Evolutionary conservation across 2,329 filamentous ascomycete species (phyloP).

Genomic region (Tolypocladium sp.): DNA sequence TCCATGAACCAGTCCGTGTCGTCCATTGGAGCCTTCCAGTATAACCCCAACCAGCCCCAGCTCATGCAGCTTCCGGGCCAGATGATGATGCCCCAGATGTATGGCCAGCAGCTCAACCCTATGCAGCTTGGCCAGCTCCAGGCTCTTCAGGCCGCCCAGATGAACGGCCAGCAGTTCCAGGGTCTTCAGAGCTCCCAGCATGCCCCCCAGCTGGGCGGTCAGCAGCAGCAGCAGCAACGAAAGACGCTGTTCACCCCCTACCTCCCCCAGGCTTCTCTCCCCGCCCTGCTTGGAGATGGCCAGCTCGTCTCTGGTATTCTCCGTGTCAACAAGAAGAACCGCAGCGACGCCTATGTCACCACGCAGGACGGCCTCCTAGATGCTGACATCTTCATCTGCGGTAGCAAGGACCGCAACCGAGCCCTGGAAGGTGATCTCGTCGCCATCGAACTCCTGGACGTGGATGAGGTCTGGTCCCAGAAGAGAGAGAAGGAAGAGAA

Average conservation of each 20-base stretch:
- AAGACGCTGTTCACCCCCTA: slow-evolving; percentile 99
- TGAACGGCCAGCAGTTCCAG: slow-evolving; percentile 68
- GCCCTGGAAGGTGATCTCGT: slow-evolving; percentile 94
- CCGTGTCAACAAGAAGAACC: slow-evolving; percentile 99
- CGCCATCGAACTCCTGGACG: slow-evolving; percentile 89
- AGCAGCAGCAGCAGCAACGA: slow-evolving; percentile 77
- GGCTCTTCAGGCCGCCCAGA: slow-evolving; percentile 80
- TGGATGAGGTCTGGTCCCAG: slow-evolving; percentile 97
- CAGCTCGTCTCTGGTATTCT: slow-evolving; percentile 94
- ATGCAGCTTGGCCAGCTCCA: slow-evolving; percentile 86
- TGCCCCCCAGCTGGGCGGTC: slow-evolving; percentile 53
- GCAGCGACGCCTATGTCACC: slow-evolving; percentile 95
- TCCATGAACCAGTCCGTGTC: slow-evolving; percentile 84
- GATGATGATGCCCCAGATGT: slow-evolving; percentile 80
- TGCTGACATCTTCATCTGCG: slow-evolving; percentile 98
- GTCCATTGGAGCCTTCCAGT: slow-evolving; percentile 80
- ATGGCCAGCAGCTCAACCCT: slow-evolving; percentile 79
- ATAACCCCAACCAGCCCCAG: slow-evolving; percentile 70
- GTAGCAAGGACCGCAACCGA: slow-evolving; percentile 96
- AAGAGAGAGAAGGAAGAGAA: slow-evolving; percentile 99
- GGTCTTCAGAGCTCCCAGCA: slow-evolving; percentile 64
- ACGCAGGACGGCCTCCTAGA: slow-evolving; percentile 81
- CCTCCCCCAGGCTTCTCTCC: slow-evolving; percentile 85
- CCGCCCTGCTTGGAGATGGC: slow-evolving; percentile 81
- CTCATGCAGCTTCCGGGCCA: slow-evolving; percentile 79